Base-by-base conservation (phyloP, 2,329 filamentous ascomycete genomes). In the Pestalotiopsis sp. region DNA sequence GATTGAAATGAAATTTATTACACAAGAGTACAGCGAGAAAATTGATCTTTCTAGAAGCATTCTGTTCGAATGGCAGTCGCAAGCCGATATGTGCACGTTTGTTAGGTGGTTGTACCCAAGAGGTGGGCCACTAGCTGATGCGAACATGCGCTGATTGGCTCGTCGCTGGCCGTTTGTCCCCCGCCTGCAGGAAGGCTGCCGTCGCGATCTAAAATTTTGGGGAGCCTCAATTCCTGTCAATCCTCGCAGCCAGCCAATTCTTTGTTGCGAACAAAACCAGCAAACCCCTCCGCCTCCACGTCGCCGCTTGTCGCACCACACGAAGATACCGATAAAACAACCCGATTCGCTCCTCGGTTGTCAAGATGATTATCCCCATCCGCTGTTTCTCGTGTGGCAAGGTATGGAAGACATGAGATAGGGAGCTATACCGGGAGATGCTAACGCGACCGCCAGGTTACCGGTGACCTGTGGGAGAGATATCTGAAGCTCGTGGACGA, bases 321-420 rank as follows among this genome's bases (percentile, higher is more conserved):
- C 14, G 14, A 27, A 59, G 57, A 27, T 23, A 59, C 11, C 57
- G 25, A 52, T n/a, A 4, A n/a, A 52, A n/a, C 17, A 20, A 52
- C 20, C 2, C 17, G 4, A n/a, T n/a, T 52, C 45, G n/a, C 56
- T 36, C 36, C 57, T 9, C 31, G 20, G n/a, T 59, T 3, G 71
- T 74, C 84, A 92, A 83, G 68, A 99, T 99, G 96, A 99, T 99
- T 83, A 98, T 99, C 75, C 96, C 96, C 2, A 93, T 99, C 73
- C 94, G 96, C 75, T 99, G 96, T 85, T 99, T 99, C 84, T 98
- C 96, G 69, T 99, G 96, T 82, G 96, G 96, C 82, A 99, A 99
- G 93, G 96, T 97, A 83, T 70, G 82, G 74, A 13, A 49, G 59
- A 59, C n/a, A 66, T 65, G 36, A 23, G 4, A 64, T n/a, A 49